Evolutionary conservation across 2,329 filamentous ascomycete species (phyloP), one percentile per base, ranked within the genome.

Genomic region (Ophiosphaerella korrae): DNA sequence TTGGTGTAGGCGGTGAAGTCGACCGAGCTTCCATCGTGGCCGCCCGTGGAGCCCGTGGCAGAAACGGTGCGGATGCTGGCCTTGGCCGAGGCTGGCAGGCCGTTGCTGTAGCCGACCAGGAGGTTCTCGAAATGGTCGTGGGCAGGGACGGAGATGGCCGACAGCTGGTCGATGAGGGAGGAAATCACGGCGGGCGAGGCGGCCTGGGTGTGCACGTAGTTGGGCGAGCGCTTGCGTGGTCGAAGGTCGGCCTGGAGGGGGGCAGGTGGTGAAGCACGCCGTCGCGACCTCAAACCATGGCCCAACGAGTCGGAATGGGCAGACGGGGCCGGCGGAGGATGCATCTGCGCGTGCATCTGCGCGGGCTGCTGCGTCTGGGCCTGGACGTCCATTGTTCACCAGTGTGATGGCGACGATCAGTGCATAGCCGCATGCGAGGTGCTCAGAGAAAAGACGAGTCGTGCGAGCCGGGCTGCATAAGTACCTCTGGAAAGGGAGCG

Each of bases 171-270:
- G 68, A 87, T 84, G 52, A 87, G 77, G 41, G 81, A 83, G 13
- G 82, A 82, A 55, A 87, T 90, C 69, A 92, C 83, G 68, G 89
- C 87, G 50, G 88, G 87, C 42, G 84, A 84, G 12, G 83, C 67
- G 24, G 69, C 62, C 45, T 72, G 67, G 29, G 68, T 58, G 55
- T 70, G 73, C 44, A 75, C 58, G 58, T 68, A 66, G 62, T 72
- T 71, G 8, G 72, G 54, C 24, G 71, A 59, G 55, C 63, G 68
- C 48, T 66, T 68, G 47, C 57, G 53, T 11, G 60, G 45, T 38
- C 55, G 55, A 12, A 58, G 49, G 50, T 63, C 60, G 12, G 62
- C 52, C 45, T 50, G 50, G 43, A 50, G 49, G 18, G 55, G 48
- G 16, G 63, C 53, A 16, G 69, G 65, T 32, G 66, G 63, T 45